phyloP scores from a whole-genome alignment of 2,329 filamentous ascomycete species.

The Penicillium sp. region DNA sequence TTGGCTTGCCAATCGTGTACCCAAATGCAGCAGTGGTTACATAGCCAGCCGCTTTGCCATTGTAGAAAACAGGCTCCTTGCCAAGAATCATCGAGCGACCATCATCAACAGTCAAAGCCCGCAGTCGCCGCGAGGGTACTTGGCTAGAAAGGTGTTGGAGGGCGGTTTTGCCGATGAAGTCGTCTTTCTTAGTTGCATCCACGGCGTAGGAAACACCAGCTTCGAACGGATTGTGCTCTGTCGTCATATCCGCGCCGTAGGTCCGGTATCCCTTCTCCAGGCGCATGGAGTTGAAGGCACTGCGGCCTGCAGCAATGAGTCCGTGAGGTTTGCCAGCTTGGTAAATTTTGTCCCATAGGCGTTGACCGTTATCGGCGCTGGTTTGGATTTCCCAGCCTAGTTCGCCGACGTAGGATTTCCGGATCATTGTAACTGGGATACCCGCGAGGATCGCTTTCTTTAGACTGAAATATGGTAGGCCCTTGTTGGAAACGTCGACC shows the following conservation, averaged over 20 bases:
- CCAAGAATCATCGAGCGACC: slow-evolving; percentile 58
- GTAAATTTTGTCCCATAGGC: slow-evolving; percentile 60
- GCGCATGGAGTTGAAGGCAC: slow-evolving; percentile 58
- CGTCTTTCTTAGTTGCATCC: slow-evolving; percentile 34
- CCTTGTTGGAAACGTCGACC: slow-evolving; percentile 31
- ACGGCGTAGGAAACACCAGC: slow-evolving; percentile 57
- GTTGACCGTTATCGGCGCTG: slow-evolving; percentile 58
- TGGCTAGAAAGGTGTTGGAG: slow-evolving; percentile 46
- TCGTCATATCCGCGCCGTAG: slow-evolving; percentile 60
- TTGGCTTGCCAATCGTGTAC: slow-evolving; percentile 58
- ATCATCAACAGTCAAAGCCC: slow-evolving; percentile 58
- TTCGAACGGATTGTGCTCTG: slow-evolving; percentile 62
- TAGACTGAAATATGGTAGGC: slow-evolving; percentile 52
- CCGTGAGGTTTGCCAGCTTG: slow-evolving; percentile 56
- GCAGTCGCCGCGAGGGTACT: slow-evolving; percentile 37
- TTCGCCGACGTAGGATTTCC: slow-evolving; percentile 62
- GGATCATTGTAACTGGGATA: slow-evolving; percentile 57
- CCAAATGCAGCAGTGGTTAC: slow-evolving; percentile 63
- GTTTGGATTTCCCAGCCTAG: slow-evolving; percentile 63
- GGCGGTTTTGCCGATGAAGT: slow-evolving; percentile 55
- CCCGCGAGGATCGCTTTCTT: slow-evolving; percentile 54
- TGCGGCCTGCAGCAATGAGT: slow-evolving; percentile 58
- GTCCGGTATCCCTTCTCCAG: slow-evolving; percentile 61
- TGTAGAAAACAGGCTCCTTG: slow-evolving; percentile 60
- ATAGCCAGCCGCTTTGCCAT: slow-evolving; percentile 54